Evolutionary conservation across 768 basidiomycete species (phyloP).

Genomic region (Candolleomyces aberdarensis): DNA sequence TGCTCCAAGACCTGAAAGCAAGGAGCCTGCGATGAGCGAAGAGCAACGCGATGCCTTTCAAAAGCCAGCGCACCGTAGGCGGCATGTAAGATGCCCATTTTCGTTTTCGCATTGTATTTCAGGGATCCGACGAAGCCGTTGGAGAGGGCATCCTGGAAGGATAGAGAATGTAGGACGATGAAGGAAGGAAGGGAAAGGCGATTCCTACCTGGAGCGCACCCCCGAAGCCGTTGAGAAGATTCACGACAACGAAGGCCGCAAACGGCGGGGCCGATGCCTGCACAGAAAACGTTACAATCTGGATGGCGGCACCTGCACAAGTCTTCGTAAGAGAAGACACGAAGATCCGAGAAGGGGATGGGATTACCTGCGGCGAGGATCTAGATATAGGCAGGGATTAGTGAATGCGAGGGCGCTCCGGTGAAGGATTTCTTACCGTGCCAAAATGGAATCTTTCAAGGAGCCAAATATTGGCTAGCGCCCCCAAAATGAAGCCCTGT

Average conservation of each 20-base stretch:
- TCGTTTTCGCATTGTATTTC: constrained; percentile 48
- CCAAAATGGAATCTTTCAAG: constrained; percentile 41
- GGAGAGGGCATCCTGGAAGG: constrained; percentile 64
- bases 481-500: constrained; percentile 40
- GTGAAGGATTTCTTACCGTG: constrained; percentile 27
- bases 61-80: constrained; percentile 45
- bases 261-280: constrained; percentile 59
- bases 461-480: constrained; percentile 36
- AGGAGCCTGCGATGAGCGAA: background rate
- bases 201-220: constrained; percentile 39
- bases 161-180: background rate
- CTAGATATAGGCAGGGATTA: background rate
- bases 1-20: constrained; percentile 55
- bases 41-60: background rate
- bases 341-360: background rate
- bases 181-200: background rate
- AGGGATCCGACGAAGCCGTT: constrained; percentile 67
- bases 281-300: constrained; percentile 52
- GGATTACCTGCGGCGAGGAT: constrained; percentile 7
- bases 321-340: background rate
- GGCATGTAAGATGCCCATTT: constrained; percentile 71
- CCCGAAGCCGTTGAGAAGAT: constrained; percentile 41
- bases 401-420: background rate
- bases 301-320: constrained; percentile 44
- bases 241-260: constrained; percentile 54